phyloP scores from a whole-genome alignment of 2,329 filamentous ascomycete species.

The Rhytidhysteron rufulum region DNA sequence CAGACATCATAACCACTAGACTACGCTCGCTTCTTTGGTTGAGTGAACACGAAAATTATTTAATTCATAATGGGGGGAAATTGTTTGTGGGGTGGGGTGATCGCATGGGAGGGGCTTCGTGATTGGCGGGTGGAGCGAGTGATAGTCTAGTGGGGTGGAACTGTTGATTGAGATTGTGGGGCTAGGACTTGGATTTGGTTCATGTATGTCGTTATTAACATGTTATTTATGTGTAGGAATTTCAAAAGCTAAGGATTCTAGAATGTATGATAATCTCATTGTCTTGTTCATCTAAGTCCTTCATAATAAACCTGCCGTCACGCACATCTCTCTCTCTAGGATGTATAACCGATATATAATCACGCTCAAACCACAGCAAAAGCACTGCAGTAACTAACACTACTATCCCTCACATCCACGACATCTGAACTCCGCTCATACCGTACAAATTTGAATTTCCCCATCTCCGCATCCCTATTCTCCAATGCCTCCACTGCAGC shows the following conservation, averaged over 20 bases:
- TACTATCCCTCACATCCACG: slow-evolving; percentile 65
- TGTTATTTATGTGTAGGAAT: no score
- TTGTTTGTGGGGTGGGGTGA: not conserved
- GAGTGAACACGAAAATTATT: not conserved
- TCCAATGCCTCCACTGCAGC: slow-evolving; percentile 70
- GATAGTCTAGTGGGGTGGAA: not conserved
- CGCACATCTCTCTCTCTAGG: no score
- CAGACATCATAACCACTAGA: slow-evolving; percentile 36
- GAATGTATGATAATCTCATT: not conserved
- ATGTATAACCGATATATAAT: not conserved
- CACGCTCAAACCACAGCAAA: slow-evolving; percentile 59
- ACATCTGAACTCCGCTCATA: slow-evolving; percentile 85
- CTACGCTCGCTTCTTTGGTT: slow-evolving; percentile 12
- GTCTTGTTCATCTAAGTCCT: not conserved
- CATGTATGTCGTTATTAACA: no score
- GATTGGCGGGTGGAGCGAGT: not conserved
- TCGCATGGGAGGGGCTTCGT: not conserved
- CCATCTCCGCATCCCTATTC: slow-evolving; percentile 33
- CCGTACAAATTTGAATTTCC: slow-evolving; percentile 71
- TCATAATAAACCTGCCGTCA: not conserved
- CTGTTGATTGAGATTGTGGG: not conserved
- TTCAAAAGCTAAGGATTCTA: not conserved
- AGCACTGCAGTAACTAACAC: slow-evolving; percentile 92
- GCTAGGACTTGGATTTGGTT: not conserved
- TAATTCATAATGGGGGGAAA: not conserved